These are phyloP conservation scores for Corylus avellana DNA, from an alignment of 306 rosid species.

Conservation along the genomic window DNA sequence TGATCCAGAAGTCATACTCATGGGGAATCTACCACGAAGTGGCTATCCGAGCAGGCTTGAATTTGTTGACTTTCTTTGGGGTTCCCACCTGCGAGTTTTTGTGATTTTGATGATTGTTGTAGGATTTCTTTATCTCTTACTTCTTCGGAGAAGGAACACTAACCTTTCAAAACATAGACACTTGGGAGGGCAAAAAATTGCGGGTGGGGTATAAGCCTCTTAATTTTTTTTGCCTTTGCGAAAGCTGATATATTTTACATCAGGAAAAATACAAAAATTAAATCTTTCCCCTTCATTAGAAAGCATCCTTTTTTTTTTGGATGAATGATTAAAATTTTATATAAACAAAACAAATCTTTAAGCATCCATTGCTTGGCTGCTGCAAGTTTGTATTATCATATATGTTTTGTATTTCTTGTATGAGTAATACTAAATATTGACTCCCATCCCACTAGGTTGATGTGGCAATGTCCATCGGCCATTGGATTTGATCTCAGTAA, in stretches of 20 bases:
- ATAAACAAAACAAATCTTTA: background rate
- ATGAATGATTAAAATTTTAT: too few relatives aligned
- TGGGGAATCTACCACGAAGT: constrained; percentile 43
- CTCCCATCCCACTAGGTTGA: too few relatives aligned
- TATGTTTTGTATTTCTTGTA: background rate
- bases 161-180: constrained; percentile 52
- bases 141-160: constrained; percentile 48
- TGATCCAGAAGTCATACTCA: constrained; percentile 50
- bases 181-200: constrained; percentile 46
- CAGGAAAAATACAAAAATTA: constrained; percentile 2
- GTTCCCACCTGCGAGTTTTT: constrained; percentile 51
- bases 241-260: constrained; percentile 33
- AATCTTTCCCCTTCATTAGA: background rate
- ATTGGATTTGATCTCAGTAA: too few relatives aligned
- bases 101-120: constrained; percentile 47
- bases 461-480: too few relatives aligned
- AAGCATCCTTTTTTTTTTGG: background rate
- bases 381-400: background rate
- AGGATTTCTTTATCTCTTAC: constrained; percentile 63
- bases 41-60: constrained; percentile 36
- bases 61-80: constrained; percentile 47
- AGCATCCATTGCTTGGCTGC: background rate
- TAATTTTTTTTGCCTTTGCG: constrained; percentile 9
- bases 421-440: too few relatives aligned
- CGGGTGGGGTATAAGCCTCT: constrained; percentile 34